Percentiles rank a stretch among this genome's conserved stretches.
phyloP scores from a whole-genome alignment of 306 rosid species.

The Trifolium repens region DNA sequence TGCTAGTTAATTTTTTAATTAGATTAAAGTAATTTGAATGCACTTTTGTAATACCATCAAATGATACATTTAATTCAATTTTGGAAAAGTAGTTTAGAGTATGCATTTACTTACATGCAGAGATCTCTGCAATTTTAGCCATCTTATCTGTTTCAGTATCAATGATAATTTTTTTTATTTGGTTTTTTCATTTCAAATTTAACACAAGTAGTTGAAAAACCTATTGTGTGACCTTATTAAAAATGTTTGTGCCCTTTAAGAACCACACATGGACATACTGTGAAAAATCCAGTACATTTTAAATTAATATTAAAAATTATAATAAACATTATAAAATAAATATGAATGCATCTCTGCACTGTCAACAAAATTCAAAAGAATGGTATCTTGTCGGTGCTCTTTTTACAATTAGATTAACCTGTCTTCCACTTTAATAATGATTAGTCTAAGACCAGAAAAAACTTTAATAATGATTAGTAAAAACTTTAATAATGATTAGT shows the following conservation, averaged over 20 bases:
- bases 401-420: constrained; percentile 22
- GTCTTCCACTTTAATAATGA: constrained; percentile 32
- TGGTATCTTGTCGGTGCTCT: constrained; percentile 44
- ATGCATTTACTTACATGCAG: background rate
- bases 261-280: constrained; percentile 37
- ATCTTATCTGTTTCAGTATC: background rate
- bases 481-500: too few species aligned
- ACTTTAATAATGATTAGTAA: too few species aligned
- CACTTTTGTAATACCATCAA: too few species aligned
- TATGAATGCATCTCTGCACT: background rate
- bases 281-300: background rate
- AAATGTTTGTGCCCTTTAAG: constrained; percentile 1
- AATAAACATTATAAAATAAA: background rate
- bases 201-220: constrained; percentile 14
- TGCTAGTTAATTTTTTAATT: too few species aligned
- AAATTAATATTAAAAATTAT: too few species aligned
- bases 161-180: background rate
- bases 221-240: background rate
- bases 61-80: too few species aligned
- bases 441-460: background rate
- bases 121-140: background rate
- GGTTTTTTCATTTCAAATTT: background rate
- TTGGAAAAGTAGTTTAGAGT: too few species aligned
- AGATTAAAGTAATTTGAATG: too few species aligned
- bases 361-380: constrained; percentile 36